Evolutionary conservation across 2,329 filamentous ascomycete species (phyloP).

Genomic region (Neofusicoccum cordaticola): DNA sequence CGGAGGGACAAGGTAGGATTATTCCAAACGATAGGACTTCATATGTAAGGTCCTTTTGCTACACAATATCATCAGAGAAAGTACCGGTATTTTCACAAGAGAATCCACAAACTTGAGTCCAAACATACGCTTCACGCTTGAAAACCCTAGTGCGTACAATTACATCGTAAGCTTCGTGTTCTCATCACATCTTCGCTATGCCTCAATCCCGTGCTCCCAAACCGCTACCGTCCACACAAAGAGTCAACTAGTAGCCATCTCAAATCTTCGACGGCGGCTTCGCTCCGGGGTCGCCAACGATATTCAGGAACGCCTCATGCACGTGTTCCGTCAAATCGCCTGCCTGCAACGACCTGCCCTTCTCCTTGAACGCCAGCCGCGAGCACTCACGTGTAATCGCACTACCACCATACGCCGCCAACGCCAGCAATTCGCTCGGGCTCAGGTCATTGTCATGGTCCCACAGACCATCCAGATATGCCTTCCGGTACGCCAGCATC

Average conservation of each 20-base stretch:
- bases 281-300: constrained; percentile 65
- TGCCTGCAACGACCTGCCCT: constrained; percentile 84
- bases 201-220: not conserved
- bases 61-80: too few relatives aligned
- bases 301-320: constrained; percentile 71
- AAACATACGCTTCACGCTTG: too few relatives aligned
- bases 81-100: too few relatives aligned
- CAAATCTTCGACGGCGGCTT: constrained; percentile 9
- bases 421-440: constrained; percentile 59
- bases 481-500: constrained; percentile 81
- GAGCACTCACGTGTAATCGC: constrained; percentile 89
- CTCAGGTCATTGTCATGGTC: constrained; percentile 56
- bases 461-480: constrained; percentile 84
- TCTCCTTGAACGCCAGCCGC: constrained; percentile 78
- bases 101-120: too few relatives aligned
- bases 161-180: not conserved
- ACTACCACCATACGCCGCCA: constrained; percentile 84
- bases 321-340: constrained; percentile 92
- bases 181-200: not conserved
- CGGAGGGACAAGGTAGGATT: too few relatives aligned
- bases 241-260: not conserved
- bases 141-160: too few relatives aligned
- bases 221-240: too few relatives aligned
- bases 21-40: too few relatives aligned
- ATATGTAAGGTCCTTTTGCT: too few relatives aligned